Conservation (phyloP, 2,329 filamentous ascomycete species). For the Arthroderma sp. region DNA sequence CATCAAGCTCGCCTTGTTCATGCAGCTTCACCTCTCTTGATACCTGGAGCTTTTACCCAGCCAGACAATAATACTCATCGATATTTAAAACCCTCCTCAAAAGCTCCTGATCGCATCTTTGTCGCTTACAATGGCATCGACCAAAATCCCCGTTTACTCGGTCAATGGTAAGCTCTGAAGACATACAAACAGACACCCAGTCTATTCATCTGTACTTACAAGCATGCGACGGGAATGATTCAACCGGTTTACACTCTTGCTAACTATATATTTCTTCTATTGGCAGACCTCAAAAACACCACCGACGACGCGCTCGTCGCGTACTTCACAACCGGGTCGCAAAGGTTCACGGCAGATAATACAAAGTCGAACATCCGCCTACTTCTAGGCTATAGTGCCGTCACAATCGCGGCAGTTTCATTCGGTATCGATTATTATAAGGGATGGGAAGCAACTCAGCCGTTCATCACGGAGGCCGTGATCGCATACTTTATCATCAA, state of each 20-base stretch:
- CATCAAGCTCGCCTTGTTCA: too few species aligned
- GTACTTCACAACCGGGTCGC: constrained; percentile 61
- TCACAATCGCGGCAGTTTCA: constrained; percentile 64
- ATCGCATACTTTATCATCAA: constrained; percentile 69
- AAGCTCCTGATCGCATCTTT: not conserved
- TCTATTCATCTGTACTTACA: too few species aligned
- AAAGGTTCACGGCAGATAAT: constrained; percentile 65
- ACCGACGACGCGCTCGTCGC: constrained; percentile 88
- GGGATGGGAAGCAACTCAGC: constrained; percentile 76
- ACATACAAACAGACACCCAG: too few species aligned
- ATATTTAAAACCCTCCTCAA: not conserved
- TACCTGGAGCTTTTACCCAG: too few species aligned
- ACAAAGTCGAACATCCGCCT: constrained; percentile 70
- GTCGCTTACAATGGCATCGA: constrained; percentile 14
- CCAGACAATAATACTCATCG: too few species aligned
- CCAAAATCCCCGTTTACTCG: constrained; percentile 34
- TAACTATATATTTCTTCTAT: constrained; percentile 4
- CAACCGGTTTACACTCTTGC: not conserved
- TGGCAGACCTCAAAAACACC: constrained; percentile 82
- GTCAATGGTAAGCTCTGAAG: constrained; percentile 26
- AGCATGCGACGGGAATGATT: too few species aligned
- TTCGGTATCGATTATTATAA: constrained; percentile 88
- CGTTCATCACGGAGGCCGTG: constrained; percentile 68
- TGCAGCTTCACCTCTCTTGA: too few species aligned
- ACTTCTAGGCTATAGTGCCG: constrained; percentile 67